Conservation (phyloP, 805 yeast species). For the Hanseniaspora thailandica region DNA sequence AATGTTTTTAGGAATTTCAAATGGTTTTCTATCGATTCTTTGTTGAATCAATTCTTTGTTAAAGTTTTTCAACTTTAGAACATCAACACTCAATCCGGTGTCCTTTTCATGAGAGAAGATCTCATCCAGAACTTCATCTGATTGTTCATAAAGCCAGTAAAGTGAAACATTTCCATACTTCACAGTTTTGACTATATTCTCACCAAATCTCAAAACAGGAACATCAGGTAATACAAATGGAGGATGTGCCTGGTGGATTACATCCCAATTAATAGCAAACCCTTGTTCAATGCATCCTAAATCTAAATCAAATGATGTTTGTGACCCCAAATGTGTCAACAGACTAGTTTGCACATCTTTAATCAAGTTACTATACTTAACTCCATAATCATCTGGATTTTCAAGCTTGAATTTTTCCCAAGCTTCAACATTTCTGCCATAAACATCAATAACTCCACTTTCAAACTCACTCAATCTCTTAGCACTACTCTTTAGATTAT, state of each 20-base stretch:
- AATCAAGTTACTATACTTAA: neutral
- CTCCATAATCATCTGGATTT: neutral
- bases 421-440: neutral
- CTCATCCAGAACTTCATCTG: neutral
- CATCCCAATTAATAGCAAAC: neutral
- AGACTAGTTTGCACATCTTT: neutral
- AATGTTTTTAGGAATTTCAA: neutral
- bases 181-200: neutral
- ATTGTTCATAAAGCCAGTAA: neutral
- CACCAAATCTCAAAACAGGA: constrained; percentile 8
- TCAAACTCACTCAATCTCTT: neutral
- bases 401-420: constrained; percentile 2
- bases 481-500: neutral
- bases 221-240: constrained; percentile 6
- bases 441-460: neutral
- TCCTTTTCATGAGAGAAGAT: neutral
- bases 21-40: neutral
- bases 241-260: neutral
- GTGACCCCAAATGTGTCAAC: neutral
- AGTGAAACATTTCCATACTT: constrained; percentile 9
- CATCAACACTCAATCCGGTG: neutral
- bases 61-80: neutral
- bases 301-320: constrained; percentile 6
- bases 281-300: constrained; percentile 7
- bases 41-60: constrained; percentile 4